Evolutionary conservation across 805 yeast genomes (phyloP), one percentile per base, ranked within the genome.

Genomic region (Wickerhamomyces sydowiorum): DNA sequence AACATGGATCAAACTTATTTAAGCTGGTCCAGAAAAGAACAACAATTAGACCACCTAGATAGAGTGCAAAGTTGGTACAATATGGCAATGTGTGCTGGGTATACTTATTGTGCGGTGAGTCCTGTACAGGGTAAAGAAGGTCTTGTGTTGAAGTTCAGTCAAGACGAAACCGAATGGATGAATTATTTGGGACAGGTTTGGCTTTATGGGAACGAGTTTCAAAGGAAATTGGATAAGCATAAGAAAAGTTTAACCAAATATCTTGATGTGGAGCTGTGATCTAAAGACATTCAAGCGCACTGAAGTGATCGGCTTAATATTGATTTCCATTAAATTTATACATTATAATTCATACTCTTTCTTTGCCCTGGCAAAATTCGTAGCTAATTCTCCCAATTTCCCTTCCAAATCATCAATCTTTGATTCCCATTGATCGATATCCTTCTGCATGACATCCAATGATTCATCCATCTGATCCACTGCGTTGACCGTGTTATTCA

Each of bases 41-140:
- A 32, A 19, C 8, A 32, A 12, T 19, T 32, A 15, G 35, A 32
- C 20, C 35, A 19, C 13, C 15, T 12, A 20, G 17, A 32, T 19
- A 18, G 35, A 13, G 13, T 32, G 13, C 35, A 32, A 20, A 18
- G 35, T 19, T 32, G 35, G 39, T n/a, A 28, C 12, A 37, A 27
- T 15, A 37, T 22, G 15, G n/a, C 23, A 7, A 20, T 18, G 21
- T 37, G 39, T 60, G 64, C 66, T 12, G 65, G 68, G 20, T 75
- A 75, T 52, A 52, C 70, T 20, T 77, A 81, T 80, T 76, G 81
- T 61, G 80, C 79, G n/a, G 63, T 73, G 40, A 80, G 80, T 10
- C 42, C 43, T 9, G 33, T 30, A 20, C 27, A 39, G 20, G 28
- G 25, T 3, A 19, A 29, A 21, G 19, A 25, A 25, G 21, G 21